These are phyloP conservation scores for Pseudomicrostroma phylloplanum DNA, from an alignment of 1,284 basidiomycete species.

Conservation along the genomic window DNA sequence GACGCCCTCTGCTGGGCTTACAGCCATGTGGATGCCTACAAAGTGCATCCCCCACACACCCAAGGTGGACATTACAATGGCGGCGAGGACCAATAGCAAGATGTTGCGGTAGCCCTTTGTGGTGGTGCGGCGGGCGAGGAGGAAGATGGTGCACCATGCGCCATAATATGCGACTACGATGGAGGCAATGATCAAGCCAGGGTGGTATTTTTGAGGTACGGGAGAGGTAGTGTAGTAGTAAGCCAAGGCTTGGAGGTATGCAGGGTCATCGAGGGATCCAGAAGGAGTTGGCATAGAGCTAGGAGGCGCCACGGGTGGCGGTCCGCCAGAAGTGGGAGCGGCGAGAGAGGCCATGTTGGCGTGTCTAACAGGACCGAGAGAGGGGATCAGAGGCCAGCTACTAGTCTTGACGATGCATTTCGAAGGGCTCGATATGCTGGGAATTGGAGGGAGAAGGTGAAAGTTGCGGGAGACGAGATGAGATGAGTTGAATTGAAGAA, in stretches of 20 bases:
- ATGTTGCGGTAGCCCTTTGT: constrained; percentile 53
- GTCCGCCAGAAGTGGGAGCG: too few relatives aligned
- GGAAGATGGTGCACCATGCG: constrained; percentile 54
- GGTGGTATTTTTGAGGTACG: constrained; percentile 52
- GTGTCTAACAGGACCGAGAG: too few relatives aligned
- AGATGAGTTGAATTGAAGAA: too few relatives aligned
- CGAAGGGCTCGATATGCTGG: too few relatives aligned
- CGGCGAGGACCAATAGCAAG: constrained; percentile 57
- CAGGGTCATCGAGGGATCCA: constrained; percentile 41
- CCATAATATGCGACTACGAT: constrained; percentile 55
- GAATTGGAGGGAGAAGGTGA: too few relatives aligned
- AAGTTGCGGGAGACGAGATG: too few relatives aligned
- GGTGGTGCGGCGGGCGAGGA: constrained; percentile 54
- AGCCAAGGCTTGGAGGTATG: constrained; percentile 44
- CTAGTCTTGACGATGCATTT: too few relatives aligned
- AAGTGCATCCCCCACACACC: constrained; percentile 53
- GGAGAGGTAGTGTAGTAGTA: constrained; percentile 50
- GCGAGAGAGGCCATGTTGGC: too few relatives aligned
- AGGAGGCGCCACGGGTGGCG: background rate
- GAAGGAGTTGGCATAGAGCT: constrained; percentile 28
- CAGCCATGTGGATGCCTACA: constrained; percentile 53
- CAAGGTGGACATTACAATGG: constrained; percentile 51
- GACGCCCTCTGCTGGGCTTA: constrained; percentile 48
- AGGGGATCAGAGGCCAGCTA: too few relatives aligned
- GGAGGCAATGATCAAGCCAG: constrained; percentile 54